These are phyloP conservation scores for Linnemannia exigua DNA, from an alignment of 192 early-diverging fungal species.

Conservation along the genomic window DNA sequence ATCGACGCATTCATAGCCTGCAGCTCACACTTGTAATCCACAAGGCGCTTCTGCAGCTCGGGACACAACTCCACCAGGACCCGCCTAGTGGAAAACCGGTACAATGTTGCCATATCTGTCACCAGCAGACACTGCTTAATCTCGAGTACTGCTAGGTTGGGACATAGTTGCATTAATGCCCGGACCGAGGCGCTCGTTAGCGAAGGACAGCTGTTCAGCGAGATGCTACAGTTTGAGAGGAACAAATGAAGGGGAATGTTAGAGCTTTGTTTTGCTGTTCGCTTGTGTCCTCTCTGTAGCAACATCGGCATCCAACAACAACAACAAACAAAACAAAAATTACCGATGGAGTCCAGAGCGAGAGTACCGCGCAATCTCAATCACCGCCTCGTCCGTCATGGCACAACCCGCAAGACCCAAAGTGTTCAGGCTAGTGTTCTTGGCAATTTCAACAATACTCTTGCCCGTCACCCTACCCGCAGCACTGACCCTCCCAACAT, in stretches of 20 bases:
- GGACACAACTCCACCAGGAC: slow-evolving; percentile 64
- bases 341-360: slow-evolving; percentile 55
- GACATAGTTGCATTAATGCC: slow-evolving; percentile 61
- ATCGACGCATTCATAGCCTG: slow-evolving; percentile 61
- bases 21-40: slow-evolving; percentile 56
- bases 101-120: slow-evolving; percentile 63
- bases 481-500: slow-evolving; percentile 64
- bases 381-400: slow-evolving; percentile 62
- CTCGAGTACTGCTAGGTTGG: slow-evolving; percentile 63
- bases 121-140: slow-evolving; percentile 66
- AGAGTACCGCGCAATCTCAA: slow-evolving; percentile 56
- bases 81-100: slow-evolving; percentile 59
- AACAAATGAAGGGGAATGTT: background rate
- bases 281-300: background rate
- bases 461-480: slow-evolving; percentile 56
- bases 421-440: slow-evolving; percentile 58
- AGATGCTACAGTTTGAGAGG: slow-evolving; percentile 58
- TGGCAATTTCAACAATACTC: slow-evolving; percentile 62
- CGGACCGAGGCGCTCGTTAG: slow-evolving; percentile 60
- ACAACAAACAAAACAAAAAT: background rate
- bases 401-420: slow-evolving; percentile 66
- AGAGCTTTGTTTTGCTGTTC: background rate
- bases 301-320: background rate
- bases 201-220: slow-evolving; percentile 60
- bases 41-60: slow-evolving; percentile 56